Base-by-base conservation (phyloP, 768 basidiomycete genomes). In the Tylopilus balloui region DNA sequence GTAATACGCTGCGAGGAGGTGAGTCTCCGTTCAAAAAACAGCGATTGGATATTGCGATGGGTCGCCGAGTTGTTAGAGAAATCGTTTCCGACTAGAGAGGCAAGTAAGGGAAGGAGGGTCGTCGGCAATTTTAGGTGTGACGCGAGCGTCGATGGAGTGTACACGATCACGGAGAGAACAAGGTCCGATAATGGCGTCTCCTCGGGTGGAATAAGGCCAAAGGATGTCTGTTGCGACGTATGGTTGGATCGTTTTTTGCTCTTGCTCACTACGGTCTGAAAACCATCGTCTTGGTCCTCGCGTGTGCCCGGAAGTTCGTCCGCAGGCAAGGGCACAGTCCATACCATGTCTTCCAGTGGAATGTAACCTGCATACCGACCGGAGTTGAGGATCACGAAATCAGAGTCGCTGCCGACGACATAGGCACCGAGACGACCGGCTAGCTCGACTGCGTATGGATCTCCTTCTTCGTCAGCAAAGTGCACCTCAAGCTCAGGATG, bases 401-500 rank as follows among this genome's bases (percentile, higher is more conserved):
- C 90, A 3, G 88, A 92, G 70, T 92, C 90, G 51, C 75, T 81
- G 20, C 84, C 87, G 0, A 82, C 74, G 39, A 92, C 87, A 55
- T 84, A 92, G 28, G 79, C 90, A 9, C 77, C 74, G 11, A 90
- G 66, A 41, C 78, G 75, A 13, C 81, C 88, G 10, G 90, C 90
- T 8, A 92, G 73, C 56, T 88, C 88, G 6, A 92, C 88, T n/a
- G 85, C 82, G 57, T 80, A 89, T 3, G 87, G 86, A 64, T 91
- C 89, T 10, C 80, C 87, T 64, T 92, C 89, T 65, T 83, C 83
- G 56, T 91, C 88, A 6, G 88, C 88, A 52, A 84, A 83, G 63
- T 85, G 79, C 7, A 89, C 56, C 34, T 81, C 70, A 17, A 88
- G 60, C 6, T 57, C 56, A 17, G 69, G 55, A 2, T 64, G 68